Conservation (phyloP, 2,329 filamentous ascomycete genomes). For the Sporothrix luriei region DNA sequence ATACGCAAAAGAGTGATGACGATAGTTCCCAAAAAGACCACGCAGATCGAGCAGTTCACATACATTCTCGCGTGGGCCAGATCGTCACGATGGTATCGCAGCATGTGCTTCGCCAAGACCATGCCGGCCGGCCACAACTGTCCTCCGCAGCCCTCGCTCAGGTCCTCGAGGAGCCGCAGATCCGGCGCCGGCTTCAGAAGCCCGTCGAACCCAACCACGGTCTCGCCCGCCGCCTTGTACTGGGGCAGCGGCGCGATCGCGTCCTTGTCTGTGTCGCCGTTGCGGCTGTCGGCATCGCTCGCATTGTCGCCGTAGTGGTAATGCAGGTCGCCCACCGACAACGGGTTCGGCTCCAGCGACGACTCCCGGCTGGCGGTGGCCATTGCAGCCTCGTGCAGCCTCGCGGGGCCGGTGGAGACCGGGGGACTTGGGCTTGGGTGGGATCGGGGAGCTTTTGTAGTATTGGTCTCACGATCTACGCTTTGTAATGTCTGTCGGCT, state of each 20-base stretch:
- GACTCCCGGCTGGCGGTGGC: constrained; percentile 40
- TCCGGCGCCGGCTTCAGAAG: constrained; percentile 62
- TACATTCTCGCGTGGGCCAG: constrained; percentile 72
- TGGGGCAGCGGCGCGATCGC: constrained; percentile 62
- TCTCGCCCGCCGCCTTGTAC: constrained; percentile 59
- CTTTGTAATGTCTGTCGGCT: neutral
- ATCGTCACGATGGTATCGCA: constrained; percentile 68
- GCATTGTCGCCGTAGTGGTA: constrained; percentile 36
- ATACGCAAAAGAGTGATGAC: too few relatives aligned
- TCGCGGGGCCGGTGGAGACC: constrained; percentile 5
- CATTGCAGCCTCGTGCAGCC: constrained; percentile 11
- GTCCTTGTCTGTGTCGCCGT: constrained; percentile 39
- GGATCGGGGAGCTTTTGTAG: neutral
- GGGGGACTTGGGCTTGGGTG: neutral
- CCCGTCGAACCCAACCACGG: constrained; percentile 67
- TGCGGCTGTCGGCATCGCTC: constrained; percentile 35
- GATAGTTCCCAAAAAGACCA: neutral
- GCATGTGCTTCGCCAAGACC: constrained; percentile 82
- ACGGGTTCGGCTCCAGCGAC: constrained; percentile 55
- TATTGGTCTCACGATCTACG: neutral
- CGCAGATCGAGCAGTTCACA: constrained; percentile 39
- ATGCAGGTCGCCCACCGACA: constrained; percentile 45
- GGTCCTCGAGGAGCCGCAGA: constrained; percentile 79
- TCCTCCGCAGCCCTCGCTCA: constrained; percentile 85
- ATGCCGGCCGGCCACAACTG: constrained; percentile 94